Base-by-base conservation (phyloP, 192 early-diverging fungal species). In the Spizellomyces punctatus region DNA sequence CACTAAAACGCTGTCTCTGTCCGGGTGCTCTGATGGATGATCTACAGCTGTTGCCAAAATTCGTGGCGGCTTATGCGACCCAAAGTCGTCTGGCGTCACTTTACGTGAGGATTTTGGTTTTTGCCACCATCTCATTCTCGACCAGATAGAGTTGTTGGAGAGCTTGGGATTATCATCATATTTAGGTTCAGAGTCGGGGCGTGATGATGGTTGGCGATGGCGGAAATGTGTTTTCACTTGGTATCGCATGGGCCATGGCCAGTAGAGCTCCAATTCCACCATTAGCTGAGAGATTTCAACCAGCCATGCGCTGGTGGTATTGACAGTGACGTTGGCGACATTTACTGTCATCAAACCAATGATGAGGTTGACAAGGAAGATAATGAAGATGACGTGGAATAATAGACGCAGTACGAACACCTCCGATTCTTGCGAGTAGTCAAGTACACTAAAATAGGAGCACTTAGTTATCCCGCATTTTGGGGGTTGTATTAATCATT, bases 291-390 rank as follows among this genome's bases (percentile, higher is more conserved):
- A 72, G 44, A 82, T 82, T 70, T 82, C 81, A 1, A 82, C 70
- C 36, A 82, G 75, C 81, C 81, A 82, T 8, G 81, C 76, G 21
- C 78, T 75, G 12, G 74, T 77, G 62, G 72, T 73, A 72, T 82
- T 82, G 21, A 73, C 73, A 22, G 74, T 75, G 12, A 82, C 73
- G 66, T 82, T 78, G 36, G 77, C 81, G 14, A 82, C 81, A 60
- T 82, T 82, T 0, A 82, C 81, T 12, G 81, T 82, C 81, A 82
- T 82, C 46, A 82, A 49, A 21, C 78, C 81, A 66, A 82, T 76
- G 60, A 82, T 82, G 27, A 82, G 74, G 63, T 82, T 82, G 48
- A 82, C 68, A 62, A 81, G 70, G 71, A 76, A 81, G 50, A 81
- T 81, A 16, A 81, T 69, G 57, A 81, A 81, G 36, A 74, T 78